Evolutionary conservation across 116 monocot species (phyloP).

Genomic region (Iris pallida): DNA sequence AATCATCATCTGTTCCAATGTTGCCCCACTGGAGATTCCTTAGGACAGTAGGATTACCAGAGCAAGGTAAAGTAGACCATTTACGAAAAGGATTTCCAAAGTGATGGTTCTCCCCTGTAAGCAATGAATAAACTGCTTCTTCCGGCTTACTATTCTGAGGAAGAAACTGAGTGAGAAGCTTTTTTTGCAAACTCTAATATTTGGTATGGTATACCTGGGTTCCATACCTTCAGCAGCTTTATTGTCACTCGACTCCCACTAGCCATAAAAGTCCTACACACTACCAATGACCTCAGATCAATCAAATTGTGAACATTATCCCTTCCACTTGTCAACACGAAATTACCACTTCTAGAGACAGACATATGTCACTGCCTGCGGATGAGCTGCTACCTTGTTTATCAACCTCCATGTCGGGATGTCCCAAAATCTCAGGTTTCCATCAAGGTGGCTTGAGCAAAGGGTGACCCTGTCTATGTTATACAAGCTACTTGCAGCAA

Average conservation of each 20-base stretch:
- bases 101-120: no score
- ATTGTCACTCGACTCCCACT: constrained; percentile 46
- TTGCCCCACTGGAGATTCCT: no score
- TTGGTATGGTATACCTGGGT: no score
- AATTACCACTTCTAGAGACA: constrained; percentile 47
- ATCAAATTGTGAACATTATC: constrained; percentile 81
- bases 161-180: no score
- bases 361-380: constrained; percentile 71
- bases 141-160: no score
- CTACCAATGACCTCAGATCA: constrained; percentile 70
- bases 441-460: constrained; percentile 81
- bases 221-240: constrained; percentile 4
- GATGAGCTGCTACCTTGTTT: constrained; percentile 75
- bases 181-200: no score
- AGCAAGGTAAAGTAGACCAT: no score
- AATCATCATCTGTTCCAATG: no score
- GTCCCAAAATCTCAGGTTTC: constrained; percentile 83
- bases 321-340: constrained; percentile 74
- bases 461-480: constrained; percentile 55
- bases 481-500: constrained; percentile 42
- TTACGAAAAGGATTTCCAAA: no score
- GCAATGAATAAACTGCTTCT: no score
- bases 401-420: constrained; percentile 40
- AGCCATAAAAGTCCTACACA: constrained; percentile 60
- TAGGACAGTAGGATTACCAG: no score